These are phyloP conservation scores for Fusarium papillatum DNA, from an alignment of 2,329 filamentous ascomycete genomes.

Conservation along the genomic window DNA sequence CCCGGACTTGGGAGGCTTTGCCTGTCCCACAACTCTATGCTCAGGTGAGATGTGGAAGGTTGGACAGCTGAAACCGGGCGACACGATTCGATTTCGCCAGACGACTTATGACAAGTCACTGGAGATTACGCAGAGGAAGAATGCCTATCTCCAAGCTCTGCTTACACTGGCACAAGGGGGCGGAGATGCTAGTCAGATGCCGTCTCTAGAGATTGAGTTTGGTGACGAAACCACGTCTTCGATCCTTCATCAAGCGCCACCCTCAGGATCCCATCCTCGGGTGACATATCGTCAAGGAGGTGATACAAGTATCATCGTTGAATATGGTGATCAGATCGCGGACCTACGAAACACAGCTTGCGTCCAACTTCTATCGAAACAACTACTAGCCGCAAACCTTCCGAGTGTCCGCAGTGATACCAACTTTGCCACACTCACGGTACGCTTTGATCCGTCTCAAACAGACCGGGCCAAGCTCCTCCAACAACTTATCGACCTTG, in stretches of 20 bases:
- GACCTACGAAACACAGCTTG: background rate
- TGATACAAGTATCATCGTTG: background rate
- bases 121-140: background rate
- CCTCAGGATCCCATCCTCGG: background rate
- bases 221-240: background rate
- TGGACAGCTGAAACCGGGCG: conserved; percentile 50
- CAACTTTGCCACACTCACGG: conserved; percentile 35
- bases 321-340: background rate
- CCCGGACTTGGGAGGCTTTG: conserved; percentile 49
- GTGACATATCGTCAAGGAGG: background rate
- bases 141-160: background rate
- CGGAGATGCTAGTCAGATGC: background rate
- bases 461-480: conserved; percentile 1
- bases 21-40: conserved; percentile 46
- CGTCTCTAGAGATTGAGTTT: background rate
- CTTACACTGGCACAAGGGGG: background rate
- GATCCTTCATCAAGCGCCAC: background rate
- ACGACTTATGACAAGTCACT: conserved; percentile 56
- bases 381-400: background rate
- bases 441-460: conserved; percentile 31
- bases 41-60: conserved; percentile 53
- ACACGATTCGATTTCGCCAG: conserved; percentile 27
- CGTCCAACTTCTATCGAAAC: background rate
- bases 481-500: background rate
- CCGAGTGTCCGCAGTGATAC: conserved; percentile 23